Evolutionary conservation across 192 early-diverging fungal species (phyloP).

Genomic region (Coemansia sp.): DNA sequence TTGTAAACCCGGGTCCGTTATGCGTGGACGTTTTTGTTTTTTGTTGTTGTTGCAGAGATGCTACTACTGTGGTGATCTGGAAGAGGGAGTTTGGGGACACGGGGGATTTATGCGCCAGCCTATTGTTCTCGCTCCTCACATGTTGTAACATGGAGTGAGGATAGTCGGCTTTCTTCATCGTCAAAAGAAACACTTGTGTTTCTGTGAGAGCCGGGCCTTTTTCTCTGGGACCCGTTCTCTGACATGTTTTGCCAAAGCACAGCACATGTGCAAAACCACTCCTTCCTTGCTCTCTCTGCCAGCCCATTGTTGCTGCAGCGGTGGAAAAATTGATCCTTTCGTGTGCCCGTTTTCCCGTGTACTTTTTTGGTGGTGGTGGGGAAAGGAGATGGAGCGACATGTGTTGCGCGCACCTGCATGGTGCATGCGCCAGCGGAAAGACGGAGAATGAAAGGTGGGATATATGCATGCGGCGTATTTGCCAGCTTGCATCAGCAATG

Average conservation of each 20-base stretch:
- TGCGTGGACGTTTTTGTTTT: too few species aligned
- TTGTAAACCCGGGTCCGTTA: background rate
- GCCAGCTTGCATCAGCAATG: conserved; percentile 1
- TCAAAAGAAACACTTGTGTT: too few species aligned
- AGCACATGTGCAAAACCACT: background rate
- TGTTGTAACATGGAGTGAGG: background rate
- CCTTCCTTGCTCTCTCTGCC: too few species aligned
- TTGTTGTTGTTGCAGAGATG: background rate
- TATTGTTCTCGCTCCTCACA: background rate
- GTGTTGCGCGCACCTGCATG: conserved; percentile 12
- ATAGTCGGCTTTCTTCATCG: background rate
- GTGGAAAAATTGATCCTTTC: too few species aligned
- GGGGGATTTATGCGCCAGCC: background rate
- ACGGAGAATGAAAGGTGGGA: background rate
- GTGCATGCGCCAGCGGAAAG: conserved; percentile 2
- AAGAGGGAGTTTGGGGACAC: background rate
- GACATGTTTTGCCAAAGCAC: conserved; percentile 1
- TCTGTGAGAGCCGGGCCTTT: too few species aligned
- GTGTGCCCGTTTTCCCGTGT: background rate
- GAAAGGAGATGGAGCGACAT: too few species aligned
- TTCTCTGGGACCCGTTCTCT: background rate
- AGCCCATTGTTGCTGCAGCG: too few species aligned
- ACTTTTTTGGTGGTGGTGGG: too few species aligned
- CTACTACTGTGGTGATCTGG: background rate
- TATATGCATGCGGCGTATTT: background rate